Evolutionary conservation across 148 eudicot species (phyloP), one percentile per base, ranked within the genome.

Genomic region (Spergularia bocconei): DNA sequence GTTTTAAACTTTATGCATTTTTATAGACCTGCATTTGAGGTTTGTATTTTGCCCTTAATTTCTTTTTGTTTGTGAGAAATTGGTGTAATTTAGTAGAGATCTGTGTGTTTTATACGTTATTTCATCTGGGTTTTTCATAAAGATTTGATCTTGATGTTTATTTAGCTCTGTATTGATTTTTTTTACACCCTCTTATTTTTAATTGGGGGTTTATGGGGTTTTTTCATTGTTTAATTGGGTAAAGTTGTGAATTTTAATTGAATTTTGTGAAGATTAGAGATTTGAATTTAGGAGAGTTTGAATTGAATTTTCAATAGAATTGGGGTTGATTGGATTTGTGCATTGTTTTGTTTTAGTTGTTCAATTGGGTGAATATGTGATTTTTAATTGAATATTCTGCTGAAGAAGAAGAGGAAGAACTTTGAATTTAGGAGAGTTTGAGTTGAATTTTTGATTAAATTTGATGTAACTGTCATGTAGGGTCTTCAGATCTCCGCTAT

Each of bases 1-100:
- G 5, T 2, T 14, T 13, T 16, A 3, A 36, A 13, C 8, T 33
- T 36, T 11, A 3, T 64, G 36, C 36, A 11, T 33, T 4, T 14
- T 7, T 4, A 4, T 25, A 19, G 19, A 60, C 20, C 47, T 73
- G 76, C 76, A 62, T 60, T 54, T 14, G 55, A 70, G 73, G 73
- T 54, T 70, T 15, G 58, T 17, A 36, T 65, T 17, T 0, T 38
- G 36, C 14, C 50, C 9, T 61, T 16, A 8, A 3, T 0, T 41
- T 0, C 11, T 4, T 47, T 47, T 0, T 41, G 19, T 3, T 25
- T 73, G 19, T 8, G 25, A 16, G 63, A 60, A 20, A 1, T 71
- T 71, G 53, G 11, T 63, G 19, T 19, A 16, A 16, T 25, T 47
- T 44, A 52, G 15, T 8, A 21, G n/a, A 41, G 64, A 41, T 23